Conservation (phyloP, 345 rosid genomes). For the Clarkia xantiana region DNA sequence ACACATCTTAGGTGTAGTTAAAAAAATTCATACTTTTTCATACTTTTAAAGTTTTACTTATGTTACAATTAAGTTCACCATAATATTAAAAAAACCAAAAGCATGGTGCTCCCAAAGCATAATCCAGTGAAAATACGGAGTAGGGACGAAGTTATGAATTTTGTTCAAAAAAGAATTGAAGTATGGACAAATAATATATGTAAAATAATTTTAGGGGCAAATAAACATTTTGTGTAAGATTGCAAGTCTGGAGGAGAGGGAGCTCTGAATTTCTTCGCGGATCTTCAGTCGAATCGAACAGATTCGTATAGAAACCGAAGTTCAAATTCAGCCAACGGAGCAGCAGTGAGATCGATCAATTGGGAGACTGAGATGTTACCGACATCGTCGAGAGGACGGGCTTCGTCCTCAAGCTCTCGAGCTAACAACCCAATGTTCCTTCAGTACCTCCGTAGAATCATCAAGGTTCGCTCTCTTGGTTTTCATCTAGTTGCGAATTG, state of each 20-base stretch:
- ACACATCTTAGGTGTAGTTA: too few relatives aligned
- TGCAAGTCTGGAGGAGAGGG: constrained; percentile 1
- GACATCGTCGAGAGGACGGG: constrained; percentile 58
- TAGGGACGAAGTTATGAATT: too few relatives aligned
- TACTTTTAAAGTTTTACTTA: too few relatives aligned
- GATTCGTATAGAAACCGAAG: neutral
- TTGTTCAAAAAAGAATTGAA: too few relatives aligned
- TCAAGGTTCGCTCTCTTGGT: constrained; percentile 47
- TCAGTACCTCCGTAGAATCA: constrained; percentile 86
- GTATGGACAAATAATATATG: too few relatives aligned
- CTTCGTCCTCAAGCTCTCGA: constrained; percentile 64
- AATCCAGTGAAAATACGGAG: too few relatives aligned
- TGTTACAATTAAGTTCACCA: too few relatives aligned
- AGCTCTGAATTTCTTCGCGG: neutral
- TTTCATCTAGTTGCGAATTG: constrained; percentile 9
- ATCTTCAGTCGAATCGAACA: constrained; percentile 2
- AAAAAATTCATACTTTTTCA: too few relatives aligned
- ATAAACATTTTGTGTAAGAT: too few relatives aligned
- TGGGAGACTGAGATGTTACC: constrained; percentile 47
- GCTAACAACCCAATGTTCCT: constrained; percentile 43
- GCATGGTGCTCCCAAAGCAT: too few relatives aligned
- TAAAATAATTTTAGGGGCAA: too few relatives aligned
- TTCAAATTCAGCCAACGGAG: neutral
- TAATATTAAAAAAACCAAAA: too few relatives aligned
- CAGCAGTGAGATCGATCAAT: neutral